Conservation (phyloP, 169 alveolate species). For the Perkinsus chesapeaki region DNA sequence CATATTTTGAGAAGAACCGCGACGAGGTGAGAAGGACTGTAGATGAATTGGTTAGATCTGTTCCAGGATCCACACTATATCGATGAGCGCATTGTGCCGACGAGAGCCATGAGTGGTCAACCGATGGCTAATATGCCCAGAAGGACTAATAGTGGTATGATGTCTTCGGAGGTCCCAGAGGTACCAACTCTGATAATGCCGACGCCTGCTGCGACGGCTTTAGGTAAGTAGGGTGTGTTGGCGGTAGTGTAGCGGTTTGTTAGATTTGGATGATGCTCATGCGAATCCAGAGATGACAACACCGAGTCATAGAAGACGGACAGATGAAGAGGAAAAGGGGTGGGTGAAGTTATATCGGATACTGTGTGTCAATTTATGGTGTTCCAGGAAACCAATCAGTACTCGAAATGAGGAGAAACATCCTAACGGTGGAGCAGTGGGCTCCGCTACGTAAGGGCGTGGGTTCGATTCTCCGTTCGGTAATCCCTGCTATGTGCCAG, state of each 20-base stretch:
- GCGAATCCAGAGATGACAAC: background rate
- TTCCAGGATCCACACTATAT: background rate
- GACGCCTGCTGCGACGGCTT: background rate
- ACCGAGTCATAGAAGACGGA: background rate
- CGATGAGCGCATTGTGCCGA: background rate
- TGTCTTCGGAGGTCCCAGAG: background rate
- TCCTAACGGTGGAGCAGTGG: too few relatives aligned
- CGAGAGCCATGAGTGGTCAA: background rate
- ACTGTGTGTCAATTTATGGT: background rate
- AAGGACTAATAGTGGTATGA: background rate
- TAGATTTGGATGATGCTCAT: background rate
- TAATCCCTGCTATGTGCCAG: too few relatives aligned
- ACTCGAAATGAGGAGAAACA: too few relatives aligned
- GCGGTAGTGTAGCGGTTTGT: background rate
- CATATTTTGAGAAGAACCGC: background rate
- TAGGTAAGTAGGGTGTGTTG: background rate
- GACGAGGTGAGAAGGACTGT: background rate
- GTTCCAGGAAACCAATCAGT: background rate
- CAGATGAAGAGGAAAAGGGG: background rate
- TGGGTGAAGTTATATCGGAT: background rate
- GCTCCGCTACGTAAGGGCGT: too few relatives aligned
- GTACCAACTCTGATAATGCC: background rate
- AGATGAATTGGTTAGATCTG: background rate
- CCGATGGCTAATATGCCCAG: background rate
- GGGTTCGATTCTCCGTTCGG: too few relatives aligned